A percentile compares a stretch with the other conserved stretches of the same genome.
These are phyloP conservation scores for Sarocladium oryzae DNA, from an alignment of 2,329 filamentous ascomycete genomes.

Conservation along the genomic window DNA sequence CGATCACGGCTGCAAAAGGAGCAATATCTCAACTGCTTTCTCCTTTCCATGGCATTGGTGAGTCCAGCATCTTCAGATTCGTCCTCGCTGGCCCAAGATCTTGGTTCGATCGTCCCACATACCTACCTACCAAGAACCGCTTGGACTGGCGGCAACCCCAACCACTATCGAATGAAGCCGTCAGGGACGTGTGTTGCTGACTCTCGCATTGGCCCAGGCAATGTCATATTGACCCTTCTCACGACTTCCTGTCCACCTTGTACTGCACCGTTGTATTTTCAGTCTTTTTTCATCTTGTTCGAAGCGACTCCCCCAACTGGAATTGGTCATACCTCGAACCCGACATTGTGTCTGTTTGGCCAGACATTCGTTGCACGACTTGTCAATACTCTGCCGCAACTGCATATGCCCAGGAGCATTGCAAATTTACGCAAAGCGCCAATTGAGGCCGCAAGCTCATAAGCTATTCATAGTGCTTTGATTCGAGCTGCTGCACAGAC, in stretches of 20 bases:
- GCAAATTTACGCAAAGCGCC: background rate
- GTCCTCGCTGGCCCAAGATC: background rate
- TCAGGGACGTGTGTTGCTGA: background rate
- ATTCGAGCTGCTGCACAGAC: constrained; percentile 1
- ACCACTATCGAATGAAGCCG: background rate
- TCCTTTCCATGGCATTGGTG: background rate
- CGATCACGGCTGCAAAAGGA: background rate
- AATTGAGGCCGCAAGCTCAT: background rate
- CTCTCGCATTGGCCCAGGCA: background rate
- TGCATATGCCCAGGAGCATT: background rate
- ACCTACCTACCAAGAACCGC: background rate
- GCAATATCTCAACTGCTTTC: background rate
- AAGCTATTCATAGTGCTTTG: background rate
- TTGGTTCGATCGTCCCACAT: constrained; percentile 4
- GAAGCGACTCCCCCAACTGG: background rate
- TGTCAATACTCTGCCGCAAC: background rate
- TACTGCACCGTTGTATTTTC: too few relatives aligned
- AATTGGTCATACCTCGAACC: background rate
- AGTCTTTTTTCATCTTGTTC: background rate
- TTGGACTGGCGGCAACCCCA: background rate
- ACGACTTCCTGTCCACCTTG: background rate
- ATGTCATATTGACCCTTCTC: background rate
- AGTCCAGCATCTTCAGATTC: background rate
- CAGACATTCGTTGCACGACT: background rate
- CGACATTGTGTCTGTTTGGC: background rate